phyloP scores from a whole-genome alignment of 2,329 filamentous ascomycete genomes.

The Thermomyces lanuginosus region DNA sequence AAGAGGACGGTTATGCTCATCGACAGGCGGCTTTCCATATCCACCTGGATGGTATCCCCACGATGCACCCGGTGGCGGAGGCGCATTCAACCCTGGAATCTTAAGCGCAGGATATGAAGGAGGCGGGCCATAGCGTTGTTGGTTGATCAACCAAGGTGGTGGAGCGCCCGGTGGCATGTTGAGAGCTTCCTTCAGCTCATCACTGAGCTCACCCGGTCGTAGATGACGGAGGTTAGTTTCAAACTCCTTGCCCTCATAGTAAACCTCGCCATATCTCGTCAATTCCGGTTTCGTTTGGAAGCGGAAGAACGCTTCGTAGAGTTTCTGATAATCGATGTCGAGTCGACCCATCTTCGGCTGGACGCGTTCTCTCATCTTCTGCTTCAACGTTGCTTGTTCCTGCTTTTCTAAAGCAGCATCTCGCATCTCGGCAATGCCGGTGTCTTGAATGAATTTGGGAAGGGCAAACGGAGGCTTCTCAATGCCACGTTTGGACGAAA shows the following conservation, averaged over 20 bases:
- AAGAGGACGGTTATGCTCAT: slow-evolving; percentile 78
- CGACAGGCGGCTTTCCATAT: slow-evolving; percentile 88
- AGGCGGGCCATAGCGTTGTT: slow-evolving; percentile 83
- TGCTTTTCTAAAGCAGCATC: slow-evolving; percentile 94
- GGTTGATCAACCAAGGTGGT: slow-evolving; percentile 93
- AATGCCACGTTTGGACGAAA: slow-evolving; percentile 91
- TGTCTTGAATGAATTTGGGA: slow-evolving; percentile 93
- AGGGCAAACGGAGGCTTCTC: slow-evolving; percentile 88
- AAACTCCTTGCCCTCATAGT: slow-evolving; percentile 97
- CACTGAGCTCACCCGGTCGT: slow-evolving; percentile 74
- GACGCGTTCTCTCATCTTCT: slow-evolving; percentile 87
- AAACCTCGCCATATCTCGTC: slow-evolving; percentile 94
- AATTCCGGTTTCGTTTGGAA: slow-evolving; percentile 92
- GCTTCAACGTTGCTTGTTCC: slow-evolving; percentile 76
- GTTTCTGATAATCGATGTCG: slow-evolving; percentile 95
- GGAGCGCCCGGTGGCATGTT: slow-evolving; percentile 87
- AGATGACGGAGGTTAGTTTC: slow-evolving; percentile 88
- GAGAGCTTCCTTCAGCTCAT: slow-evolving; percentile 78
- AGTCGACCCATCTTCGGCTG: slow-evolving; percentile 92
- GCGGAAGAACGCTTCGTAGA: slow-evolving; percentile 96
- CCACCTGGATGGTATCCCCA: slow-evolving; percentile 95
- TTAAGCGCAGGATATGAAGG: slow-evolving; percentile 92
- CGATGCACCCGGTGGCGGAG: slow-evolving; percentile 69
- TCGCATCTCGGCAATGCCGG: slow-evolving; percentile 94
- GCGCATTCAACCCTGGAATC: slow-evolving; percentile 85